Evolutionary conservation across 768 basidiomycete genomes (phyloP), one percentile per base, ranked within the genome.

Genomic region (Gloeophyllum trabeum): DNA sequence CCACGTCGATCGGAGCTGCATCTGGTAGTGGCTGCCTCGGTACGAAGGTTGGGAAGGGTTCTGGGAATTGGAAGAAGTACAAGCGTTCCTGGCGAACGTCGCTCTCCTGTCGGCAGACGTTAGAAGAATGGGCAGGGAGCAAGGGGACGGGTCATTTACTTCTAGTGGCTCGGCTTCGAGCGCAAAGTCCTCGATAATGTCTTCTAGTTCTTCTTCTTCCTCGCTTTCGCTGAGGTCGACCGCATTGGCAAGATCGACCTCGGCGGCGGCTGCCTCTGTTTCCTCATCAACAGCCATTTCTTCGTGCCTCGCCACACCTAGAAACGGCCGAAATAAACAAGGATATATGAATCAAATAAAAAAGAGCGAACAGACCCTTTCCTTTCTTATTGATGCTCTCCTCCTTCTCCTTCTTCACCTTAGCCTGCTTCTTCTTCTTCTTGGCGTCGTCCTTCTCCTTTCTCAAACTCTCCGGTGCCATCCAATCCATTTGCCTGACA

Each of bases 1-100:
- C 62, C 13, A 60, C 62, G 32, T 65, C 55, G 37, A 67, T 63
- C 20, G 56, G 53, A 6, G 57, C 61, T 14, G 51, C 42, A 18
- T 26, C 39, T 13, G 43, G 43, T 40, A 62, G 54, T 6, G 55
- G 52, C 16, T 61, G 46, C 45, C 63, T 53, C 5, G 73, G 62
- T 2, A 64, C 45, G 61, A 92, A 92, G 4, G 65, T 70, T 0
- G 91, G 90, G 60, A 96, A 92, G 0, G 88, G 85, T 6, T 67
- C 58, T 0, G 92, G 92, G 52, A 94, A 94, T 55, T 93, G 90
- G 64, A 94, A 92, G 50, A 91, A 81, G 54, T 85, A 94, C 3
- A 94, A 62, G 16, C 72, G 69, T 42, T 87, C 81, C 58, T 77
- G 79, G 41, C 67, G 69, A 26, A 70, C 49, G 39, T 63, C 55